Base-by-base conservation (phyloP, 2,329 filamentous ascomycete species). In the Neofusicoccum cordaticola region DNA sequence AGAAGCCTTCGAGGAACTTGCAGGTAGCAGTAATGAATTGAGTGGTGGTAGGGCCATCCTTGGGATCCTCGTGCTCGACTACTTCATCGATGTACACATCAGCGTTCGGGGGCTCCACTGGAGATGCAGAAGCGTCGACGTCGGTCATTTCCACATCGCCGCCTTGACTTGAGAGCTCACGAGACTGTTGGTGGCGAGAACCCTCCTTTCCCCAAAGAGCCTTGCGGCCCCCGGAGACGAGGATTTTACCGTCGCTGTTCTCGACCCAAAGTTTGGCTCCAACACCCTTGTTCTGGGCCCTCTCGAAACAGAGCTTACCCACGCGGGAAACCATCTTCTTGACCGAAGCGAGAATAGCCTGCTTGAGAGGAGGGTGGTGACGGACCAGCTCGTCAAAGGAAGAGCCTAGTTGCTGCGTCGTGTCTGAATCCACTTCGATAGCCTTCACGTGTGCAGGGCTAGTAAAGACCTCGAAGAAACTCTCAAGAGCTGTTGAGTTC, bases 401-500 rank as follows among this genome's bases (percentile, higher is more conserved):
- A 31, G 86, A 86, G 11, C 95, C 95, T 57, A 99, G 85, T 44
- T 87, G 86, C 35, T 85, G 85, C 9, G 93, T 85, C 65, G 96
- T 83, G 41, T 89, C 87, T 4, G 85, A 81, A 68, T 97, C 94
- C 42, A 83, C 82, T 67, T 91, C 88, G 84, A 99, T 88, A 68
- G 89, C 90, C 70, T 90, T 91, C 65, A 99, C 88, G 77, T 99
- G 96, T 15, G 88, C 85, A 2, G 93, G 88, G 69, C 92, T 98
- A 77, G 97, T 92, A 69, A 99, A 99, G n/a, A 98, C 92, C 74
- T 97, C 92, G 68, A 99, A 90, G 74, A 93, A 98, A 69, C 88
- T 91, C 64, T 93, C 89, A 50, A 99, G 83, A 1, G 92, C 93
- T 65, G 87, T 84, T 0, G 93, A 97, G 0, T 88, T 85, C 65